Percentiles rank a stretch among this genome's conserved stretches.
phyloP scores from a whole-genome alignment of 1,284 basidiomycete species.

The Phaffia rhodozyma region DNA sequence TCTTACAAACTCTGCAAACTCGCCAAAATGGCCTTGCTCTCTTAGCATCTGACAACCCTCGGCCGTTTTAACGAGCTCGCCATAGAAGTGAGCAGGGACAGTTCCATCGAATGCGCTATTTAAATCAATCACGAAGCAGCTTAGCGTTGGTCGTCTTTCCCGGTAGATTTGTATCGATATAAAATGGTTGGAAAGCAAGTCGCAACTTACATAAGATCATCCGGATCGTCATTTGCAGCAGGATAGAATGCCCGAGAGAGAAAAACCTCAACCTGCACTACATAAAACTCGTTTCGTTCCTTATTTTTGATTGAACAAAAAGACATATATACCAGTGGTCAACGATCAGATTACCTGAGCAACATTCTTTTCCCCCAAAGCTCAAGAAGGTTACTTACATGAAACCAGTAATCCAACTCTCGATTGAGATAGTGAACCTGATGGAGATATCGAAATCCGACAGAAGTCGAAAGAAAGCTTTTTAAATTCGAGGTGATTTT shows the following conservation, averaged over 20 bases:
- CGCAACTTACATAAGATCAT: constrained; percentile 47
- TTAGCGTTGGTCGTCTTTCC: not conserved
- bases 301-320: constrained; percentile 29
- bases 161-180: not conserved
- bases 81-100: constrained; percentile 92
- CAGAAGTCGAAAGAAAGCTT: constrained; percentile 88
- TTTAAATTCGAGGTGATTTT: not conserved
- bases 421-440: constrained; percentile 84
- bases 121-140: not conserved
- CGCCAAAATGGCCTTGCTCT: constrained; percentile 79
- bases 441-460: constrained; percentile 83
- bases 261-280: constrained; percentile 75
- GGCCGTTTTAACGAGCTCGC: constrained; percentile 90
- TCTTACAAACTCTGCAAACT: constrained; percentile 82
- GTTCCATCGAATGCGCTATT: constrained; percentile 58
- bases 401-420: constrained; percentile 92
- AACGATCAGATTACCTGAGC: not conserved
- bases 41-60: constrained; percentile 81
- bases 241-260: constrained; percentile 61
- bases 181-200: not conserved
- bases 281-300: constrained; percentile 78
- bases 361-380: not conserved
- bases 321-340: not conserved
- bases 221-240: constrained; percentile 47
- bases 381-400: constrained; percentile 43